A percentile compares a stretch with the other conserved stretches of the same genome.
phyloP scores from a whole-genome alignment of 306 rosid species.

The Canavalia gladiata region DNA sequence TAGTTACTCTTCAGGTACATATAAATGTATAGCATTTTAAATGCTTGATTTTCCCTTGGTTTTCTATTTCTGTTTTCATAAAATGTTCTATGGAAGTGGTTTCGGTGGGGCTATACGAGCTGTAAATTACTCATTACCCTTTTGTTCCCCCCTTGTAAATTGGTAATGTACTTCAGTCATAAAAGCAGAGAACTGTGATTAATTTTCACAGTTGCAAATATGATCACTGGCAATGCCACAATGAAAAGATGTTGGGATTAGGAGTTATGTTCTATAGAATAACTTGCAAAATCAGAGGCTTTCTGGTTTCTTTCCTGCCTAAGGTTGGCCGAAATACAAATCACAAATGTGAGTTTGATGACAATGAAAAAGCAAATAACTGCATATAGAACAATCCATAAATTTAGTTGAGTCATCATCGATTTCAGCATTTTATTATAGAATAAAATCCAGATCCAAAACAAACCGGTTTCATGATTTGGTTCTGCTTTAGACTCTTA shows the following conservation, averaged over 20 bases:
- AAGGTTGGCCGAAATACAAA: no score
- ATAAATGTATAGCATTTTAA: neutral
- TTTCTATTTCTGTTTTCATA: neutral
- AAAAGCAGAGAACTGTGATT: neutral
- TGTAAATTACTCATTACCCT: neutral
- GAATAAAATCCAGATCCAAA: no score
- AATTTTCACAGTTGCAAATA: slow-evolving; percentile 1
- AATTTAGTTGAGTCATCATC: no score
- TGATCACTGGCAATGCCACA: neutral
- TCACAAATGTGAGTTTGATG: no score
- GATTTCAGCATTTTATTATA: no score
- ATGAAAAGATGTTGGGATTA: neutral
- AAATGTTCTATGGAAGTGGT: slow-evolving; percentile 7
- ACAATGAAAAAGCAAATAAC: no score
- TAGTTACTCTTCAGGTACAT: slow-evolving; percentile 27
- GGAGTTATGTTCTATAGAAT: neutral
- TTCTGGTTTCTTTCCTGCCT: no score
- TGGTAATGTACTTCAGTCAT: neutral
- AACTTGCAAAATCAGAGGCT: no score
- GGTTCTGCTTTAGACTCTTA: no score
- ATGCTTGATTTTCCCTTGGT: neutral
- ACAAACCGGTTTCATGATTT: no score
- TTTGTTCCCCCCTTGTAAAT: neutral
- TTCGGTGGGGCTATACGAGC: neutral
- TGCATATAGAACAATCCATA: no score